These are phyloP conservation scores for Clathrospora elynae DNA, from an alignment of 2,329 filamentous ascomycete species.

Conservation along the genomic window DNA sequence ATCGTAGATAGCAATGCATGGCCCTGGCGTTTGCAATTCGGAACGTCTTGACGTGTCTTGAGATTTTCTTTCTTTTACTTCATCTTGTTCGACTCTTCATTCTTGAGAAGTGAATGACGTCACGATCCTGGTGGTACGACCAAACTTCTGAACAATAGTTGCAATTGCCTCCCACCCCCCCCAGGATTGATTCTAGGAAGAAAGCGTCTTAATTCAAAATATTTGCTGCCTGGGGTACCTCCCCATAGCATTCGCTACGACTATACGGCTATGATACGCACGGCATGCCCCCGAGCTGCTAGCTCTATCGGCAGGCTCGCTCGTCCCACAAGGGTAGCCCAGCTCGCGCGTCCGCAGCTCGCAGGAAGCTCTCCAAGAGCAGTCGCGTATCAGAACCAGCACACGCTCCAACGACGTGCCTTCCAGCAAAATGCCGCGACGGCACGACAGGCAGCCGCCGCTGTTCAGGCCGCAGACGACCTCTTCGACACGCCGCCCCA, in stretches of 20 bases:
- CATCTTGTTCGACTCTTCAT: background rate
- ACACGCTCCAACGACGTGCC: slow-evolving; percentile 22
- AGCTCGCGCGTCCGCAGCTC: slow-evolving; percentile 29
- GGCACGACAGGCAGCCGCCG: slow-evolving; percentile 23
- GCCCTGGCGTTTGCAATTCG: background rate
- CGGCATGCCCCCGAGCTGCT: slow-evolving; percentile 41
- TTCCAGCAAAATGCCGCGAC: slow-evolving; percentile 33
- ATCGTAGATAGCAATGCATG: slow-evolving; percentile 7
- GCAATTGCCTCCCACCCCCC: slow-evolving; percentile 5
- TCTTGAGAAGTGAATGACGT: background rate
- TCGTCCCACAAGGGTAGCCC: slow-evolving; percentile 25
- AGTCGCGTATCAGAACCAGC: slow-evolving; percentile 22
- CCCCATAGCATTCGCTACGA: slow-evolving; percentile 3
- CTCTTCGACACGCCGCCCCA: slow-evolving; percentile 36
- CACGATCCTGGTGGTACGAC: too few relatives aligned
- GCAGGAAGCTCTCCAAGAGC: slow-evolving; percentile 24
- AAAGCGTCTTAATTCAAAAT: background rate
- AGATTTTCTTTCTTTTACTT: slow-evolving; percentile 7
- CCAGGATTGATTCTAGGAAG: background rate
- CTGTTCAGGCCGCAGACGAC: slow-evolving; percentile 35
- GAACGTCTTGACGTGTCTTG: slow-evolving; percentile 6
- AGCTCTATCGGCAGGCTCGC: slow-evolving; percentile 35
- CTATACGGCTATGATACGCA: slow-evolving; percentile 34
- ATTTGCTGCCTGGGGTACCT: background rate
- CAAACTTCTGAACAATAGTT: too few relatives aligned